Evolutionary conservation across 169 alveolate genomes (phyloP), one percentile per base, ranked within the genome.

Genomic region (Eimeria brunetti): DNA sequence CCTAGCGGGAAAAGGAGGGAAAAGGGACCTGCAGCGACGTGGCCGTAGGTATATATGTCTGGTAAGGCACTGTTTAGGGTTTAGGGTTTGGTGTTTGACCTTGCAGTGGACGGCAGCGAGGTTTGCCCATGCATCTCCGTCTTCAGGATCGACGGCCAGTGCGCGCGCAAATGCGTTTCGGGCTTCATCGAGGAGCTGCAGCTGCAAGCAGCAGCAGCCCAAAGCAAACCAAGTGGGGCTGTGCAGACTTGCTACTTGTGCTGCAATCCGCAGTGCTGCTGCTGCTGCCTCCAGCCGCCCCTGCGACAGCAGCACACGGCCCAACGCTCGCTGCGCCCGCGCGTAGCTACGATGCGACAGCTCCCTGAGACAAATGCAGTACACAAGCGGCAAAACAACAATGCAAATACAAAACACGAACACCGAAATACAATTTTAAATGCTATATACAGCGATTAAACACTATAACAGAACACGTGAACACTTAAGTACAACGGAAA

Each of bases 111-210:
- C 97, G 11, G 98, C 99, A 18, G 99, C 99, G 56, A 98, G 94
- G 95, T 98, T 98, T n/a, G 98, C 98, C 99, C 99, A 98, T 14
- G 98, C 99, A 69, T 98, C 99, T 16, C 98, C 98, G 83, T 98
- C 97, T 20, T 97, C 96, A 6, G 97, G 98, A 85, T 98, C 99
- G 88, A 97, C 91, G 78, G 97, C 92, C 46, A 98, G 97, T 14
- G 97, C 98, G 85, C 97, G 96, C 30, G 98, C 97, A 96, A 98
- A 98, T 53, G 99, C 97, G 58, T 88, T 93, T 46, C 96, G 96
- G 62, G 99, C 98, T 78, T 96, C 97, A 46, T 96, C 96, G 95
- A 96, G 98, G 76, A 96, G 96, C 69, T 93, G 97, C 69, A 96
- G 96, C 89, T 96, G 96, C 97, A 98, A 96, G 78, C 97, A 96